Evolutionary conservation across 2,329 filamentous ascomycete genomes (phyloP).

Genomic region (Ceratocystis diversiconidia): DNA sequence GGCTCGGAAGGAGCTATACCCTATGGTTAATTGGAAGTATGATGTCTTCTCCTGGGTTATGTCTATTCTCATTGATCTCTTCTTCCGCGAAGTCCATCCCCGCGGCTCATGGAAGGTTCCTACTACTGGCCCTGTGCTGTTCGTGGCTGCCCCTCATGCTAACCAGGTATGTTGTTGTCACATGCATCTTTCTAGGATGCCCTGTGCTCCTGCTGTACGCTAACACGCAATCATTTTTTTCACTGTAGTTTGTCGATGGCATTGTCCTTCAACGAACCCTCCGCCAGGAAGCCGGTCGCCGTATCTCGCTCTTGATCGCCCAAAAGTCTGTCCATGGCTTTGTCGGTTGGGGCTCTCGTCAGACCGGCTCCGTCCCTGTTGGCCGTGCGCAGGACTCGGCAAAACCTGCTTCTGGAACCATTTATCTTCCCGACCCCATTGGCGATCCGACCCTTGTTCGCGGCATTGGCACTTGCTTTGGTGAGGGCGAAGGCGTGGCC

Average conservation of each 20-base stretch:
- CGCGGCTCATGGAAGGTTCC: conserved; percentile 92
- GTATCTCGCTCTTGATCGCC: conserved; percentile 83
- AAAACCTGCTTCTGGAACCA: conserved; percentile 60
- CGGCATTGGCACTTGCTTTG: conserved; percentile 70
- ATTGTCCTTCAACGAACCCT: conserved; percentile 85
- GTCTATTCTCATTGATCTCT: conserved; percentile 78
- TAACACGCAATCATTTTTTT: conserved; percentile 5
- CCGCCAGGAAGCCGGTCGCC: conserved; percentile 70
- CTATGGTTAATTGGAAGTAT: conserved; percentile 61
- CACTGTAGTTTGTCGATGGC: conserved; percentile 73
- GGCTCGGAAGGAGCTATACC: conserved; percentile 41
- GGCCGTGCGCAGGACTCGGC: conserved; percentile 80
- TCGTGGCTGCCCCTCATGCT: conserved; percentile 91
- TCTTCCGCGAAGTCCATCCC: conserved; percentile 95
- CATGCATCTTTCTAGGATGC: not conserved
- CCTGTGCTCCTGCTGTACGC: not conserved
- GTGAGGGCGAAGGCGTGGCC: conserved; percentile 51
- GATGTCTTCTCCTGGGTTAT: conserved; percentile 65
- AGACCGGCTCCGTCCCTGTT: conserved; percentile 84
- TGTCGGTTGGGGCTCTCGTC: conserved; percentile 72
- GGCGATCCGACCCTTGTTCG: conserved; percentile 70
- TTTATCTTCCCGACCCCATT: conserved; percentile 81
- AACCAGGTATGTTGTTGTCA: conserved; percentile 54
- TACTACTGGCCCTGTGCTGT: conserved; percentile 73
- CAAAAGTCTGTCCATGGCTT: conserved; percentile 93